A percentile compares a stretch with the other conserved stretches of the same genome.
phyloP scores from a whole-genome alignment of 805 yeast genomes.

The Jamesozyma piceae region DNA sequence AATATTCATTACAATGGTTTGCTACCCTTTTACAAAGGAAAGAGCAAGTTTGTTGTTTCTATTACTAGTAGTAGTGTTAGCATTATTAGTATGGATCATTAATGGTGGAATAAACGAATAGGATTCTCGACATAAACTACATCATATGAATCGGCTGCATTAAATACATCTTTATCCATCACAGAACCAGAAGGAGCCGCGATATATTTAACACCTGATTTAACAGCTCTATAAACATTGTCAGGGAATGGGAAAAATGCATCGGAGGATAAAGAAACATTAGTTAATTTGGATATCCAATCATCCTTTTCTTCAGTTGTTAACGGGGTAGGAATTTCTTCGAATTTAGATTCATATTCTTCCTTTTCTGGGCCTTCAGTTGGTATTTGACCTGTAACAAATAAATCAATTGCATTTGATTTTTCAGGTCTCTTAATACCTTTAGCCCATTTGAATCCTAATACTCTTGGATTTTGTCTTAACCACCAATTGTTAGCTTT shows the following conservation, averaged over 20 bases:
- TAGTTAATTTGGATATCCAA: slow-evolving; percentile 71
- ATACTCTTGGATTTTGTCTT: slow-evolving; percentile 93
- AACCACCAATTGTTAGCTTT: slow-evolving; percentile 99
- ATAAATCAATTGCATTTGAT: slow-evolving; percentile 94
- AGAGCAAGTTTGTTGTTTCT: neutral
- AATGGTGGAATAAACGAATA: slow-evolving; percentile 96
- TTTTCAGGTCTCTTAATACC: slow-evolving; percentile 98
- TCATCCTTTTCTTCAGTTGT: slow-evolving; percentile 75
- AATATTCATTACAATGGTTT: neutral
- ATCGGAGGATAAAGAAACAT: slow-evolving; percentile 90
- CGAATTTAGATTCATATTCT: slow-evolving; percentile 87
- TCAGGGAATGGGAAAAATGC: slow-evolving; percentile 99
- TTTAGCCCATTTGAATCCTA: slow-evolving; percentile 93
- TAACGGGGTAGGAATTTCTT: slow-evolving; percentile 71
- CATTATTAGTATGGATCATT: slow-evolving; percentile 12
- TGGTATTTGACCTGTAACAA: slow-evolving; percentile 86
- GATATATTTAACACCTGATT: slow-evolving; percentile 90
- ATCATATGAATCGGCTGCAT: slow-evolving; percentile 86
- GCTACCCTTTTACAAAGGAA: neutral
- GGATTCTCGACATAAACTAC: slow-evolving; percentile 94
- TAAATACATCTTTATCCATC: slow-evolving; percentile 92
- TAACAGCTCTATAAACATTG: slow-evolving; percentile 93
- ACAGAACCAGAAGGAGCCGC: slow-evolving; percentile 98
- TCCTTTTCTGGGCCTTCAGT: slow-evolving; percentile 82
- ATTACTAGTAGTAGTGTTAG: neutral